Percentiles rank a stretch among this genome's conserved stretches.
Conservation (phyloP, 164 flowering plant species). For the grape (Vitis vinifera) region DNA sequence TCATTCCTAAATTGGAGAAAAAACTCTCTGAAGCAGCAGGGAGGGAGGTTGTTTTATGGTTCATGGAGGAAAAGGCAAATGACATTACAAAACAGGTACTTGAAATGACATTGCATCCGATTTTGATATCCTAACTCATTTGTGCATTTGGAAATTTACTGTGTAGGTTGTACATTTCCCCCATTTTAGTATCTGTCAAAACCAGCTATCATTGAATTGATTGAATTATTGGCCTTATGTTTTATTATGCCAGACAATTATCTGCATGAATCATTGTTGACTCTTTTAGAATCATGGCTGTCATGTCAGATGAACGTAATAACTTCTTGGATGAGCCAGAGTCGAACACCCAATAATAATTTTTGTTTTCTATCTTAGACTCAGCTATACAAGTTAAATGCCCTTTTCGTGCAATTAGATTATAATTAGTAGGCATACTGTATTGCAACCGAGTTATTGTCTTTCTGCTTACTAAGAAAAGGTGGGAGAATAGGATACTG, state of each 20-base stretch:
- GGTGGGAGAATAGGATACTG: neutral
- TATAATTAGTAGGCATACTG: neutral
- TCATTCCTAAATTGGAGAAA: slow-evolving; percentile 77
- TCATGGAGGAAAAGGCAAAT: slow-evolving; percentile 83
- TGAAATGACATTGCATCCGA: neutral
- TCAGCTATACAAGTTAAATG: too few species aligned
- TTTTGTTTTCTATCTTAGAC: too few species aligned
- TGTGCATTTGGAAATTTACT: neutral
- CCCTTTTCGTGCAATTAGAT: too few species aligned
- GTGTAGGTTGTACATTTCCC: neutral
- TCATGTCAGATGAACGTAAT: too few species aligned
- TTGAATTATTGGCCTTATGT: neutral
- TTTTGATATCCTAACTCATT: neutral
- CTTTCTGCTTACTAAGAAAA: neutral
- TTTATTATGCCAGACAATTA: neutral
- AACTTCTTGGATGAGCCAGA: too few species aligned
- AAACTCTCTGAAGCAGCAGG: slow-evolving; percentile 88
- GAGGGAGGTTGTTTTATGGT: slow-evolving; percentile 82
- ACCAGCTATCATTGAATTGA: neutral
- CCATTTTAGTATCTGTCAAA: too few species aligned
- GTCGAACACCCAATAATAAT: too few species aligned
- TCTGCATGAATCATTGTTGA: neutral
- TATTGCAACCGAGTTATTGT: neutral
- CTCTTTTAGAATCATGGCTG: too few species aligned
- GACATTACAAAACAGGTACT: slow-evolving; percentile 85